Evolutionary conservation across 495 filamentous ascomycete genomes (phyloP), one percentile per base, ranked within the genome.

Genomic region (Aspergillus diversus): DNA sequence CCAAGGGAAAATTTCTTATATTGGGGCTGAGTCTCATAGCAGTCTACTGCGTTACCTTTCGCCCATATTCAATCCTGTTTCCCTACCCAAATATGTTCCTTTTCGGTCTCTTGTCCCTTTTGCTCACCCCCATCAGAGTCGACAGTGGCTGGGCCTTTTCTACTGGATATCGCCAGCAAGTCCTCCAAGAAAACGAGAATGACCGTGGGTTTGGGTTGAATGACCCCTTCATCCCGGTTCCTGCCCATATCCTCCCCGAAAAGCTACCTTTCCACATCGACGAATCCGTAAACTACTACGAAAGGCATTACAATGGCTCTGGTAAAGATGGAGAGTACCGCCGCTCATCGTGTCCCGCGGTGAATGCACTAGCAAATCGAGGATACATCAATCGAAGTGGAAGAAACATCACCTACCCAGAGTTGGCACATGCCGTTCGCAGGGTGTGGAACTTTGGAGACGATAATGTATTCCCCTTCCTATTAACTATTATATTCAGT

Each of bases 371-470:
- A 39, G 55, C 55, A 7, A 58, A 58, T 32, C 17, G 55, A 15
- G 55, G 55, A 7, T 58, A 58, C n/a, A 58, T 58, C 55, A 58
- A 58, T 11, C 55, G 55, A 15, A 58, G 8, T 48, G 55, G 55
- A 7, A 31, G 55, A 12, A 58, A 58, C 9, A 33, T 58, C n/a
- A 33, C 55, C 0, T 58, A 58, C 42, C 13, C 55, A 1, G 42
- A 58, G 12, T 39, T 58, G 8, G 55, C 55, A 15, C 55, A 58
- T 13, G 55, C 55, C 4, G 55, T 58, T 7, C 55, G 55, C 17
- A 33, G 21, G 21, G 55, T 58, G 12, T 58, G 55, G 55, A 58
- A 58, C 13, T 58, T 58, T 58, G 55, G 55, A 7, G 55, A 58
- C 47, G 55, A 58, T n/a, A 58, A 58, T 46, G 55, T 58, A 7